These are phyloP conservation scores for Triticum dicoccoides DNA, from an alignment of 176 grass and related monocot species.

Conservation along the genomic window DNA sequence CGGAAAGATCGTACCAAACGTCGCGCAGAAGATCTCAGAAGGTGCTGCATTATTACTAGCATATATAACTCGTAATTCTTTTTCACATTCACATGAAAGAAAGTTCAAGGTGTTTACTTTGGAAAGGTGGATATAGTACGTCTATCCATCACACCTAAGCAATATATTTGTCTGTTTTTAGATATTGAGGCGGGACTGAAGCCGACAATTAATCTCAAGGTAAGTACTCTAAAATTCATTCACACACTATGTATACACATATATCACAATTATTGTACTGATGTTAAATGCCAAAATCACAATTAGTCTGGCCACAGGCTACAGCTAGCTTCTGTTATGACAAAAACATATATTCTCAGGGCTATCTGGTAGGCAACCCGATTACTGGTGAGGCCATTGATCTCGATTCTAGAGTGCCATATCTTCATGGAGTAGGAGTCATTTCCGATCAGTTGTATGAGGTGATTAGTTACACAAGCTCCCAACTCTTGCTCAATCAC, in stretches of 20 bases:
- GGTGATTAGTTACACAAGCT: not conserved
- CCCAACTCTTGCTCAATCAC: not conserved
- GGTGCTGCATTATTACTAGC: not conserved
- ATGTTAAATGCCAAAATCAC: too few relatives aligned
- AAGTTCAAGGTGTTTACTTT: not conserved
- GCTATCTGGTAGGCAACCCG: constrained; percentile 56
- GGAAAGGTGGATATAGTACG: not conserved
- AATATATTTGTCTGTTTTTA: not conserved
- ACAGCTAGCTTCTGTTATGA: not conserved
- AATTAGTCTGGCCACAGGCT: not conserved
- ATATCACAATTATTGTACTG: too few relatives aligned
- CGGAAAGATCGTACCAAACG: not conserved
- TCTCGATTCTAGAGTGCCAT: constrained; percentile 28
- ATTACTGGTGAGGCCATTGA: constrained; percentile 19
- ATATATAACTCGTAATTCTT: too few relatives aligned
- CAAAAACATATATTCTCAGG: constrained; percentile 5
- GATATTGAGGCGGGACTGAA: not conserved
- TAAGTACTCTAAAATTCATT: not conserved
- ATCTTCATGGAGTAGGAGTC: constrained; percentile 44
- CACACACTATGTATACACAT: not conserved
- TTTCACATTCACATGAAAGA: too few relatives aligned
- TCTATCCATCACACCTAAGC: not conserved
- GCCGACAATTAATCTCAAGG: not conserved
- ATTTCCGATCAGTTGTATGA: constrained; percentile 58
- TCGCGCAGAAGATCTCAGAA: constrained; percentile 2